phyloP scores from a whole-genome alignment of 2,329 filamentous ascomycete species.

The Neurospora sp. region DNA sequence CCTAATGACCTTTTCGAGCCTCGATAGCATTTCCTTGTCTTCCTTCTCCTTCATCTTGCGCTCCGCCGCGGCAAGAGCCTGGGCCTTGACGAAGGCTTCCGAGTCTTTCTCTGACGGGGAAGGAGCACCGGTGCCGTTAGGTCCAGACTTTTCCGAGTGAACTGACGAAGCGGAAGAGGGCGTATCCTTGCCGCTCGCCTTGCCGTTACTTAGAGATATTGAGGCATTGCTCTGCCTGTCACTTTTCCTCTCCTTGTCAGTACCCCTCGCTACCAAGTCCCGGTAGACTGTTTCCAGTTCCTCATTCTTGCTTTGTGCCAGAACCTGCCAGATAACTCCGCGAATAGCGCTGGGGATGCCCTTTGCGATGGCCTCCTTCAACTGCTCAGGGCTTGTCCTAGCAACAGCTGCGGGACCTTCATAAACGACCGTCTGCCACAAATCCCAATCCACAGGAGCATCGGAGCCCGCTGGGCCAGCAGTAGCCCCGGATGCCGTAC shows the following conservation, averaged over 20 bases:
- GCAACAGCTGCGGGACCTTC: conserved; percentile 85
- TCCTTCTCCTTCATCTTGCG: conserved; percentile 72
- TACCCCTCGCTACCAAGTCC: conserved; percentile 69
- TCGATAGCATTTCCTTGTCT: conserved; percentile 61
- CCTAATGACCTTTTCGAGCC: conserved; percentile 84
- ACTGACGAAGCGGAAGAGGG: conserved; percentile 77
- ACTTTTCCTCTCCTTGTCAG: conserved; percentile 57
- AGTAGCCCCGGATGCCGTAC: conserved; percentile 73
- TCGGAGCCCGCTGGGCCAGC: conserved; percentile 62
- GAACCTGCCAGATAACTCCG: conserved; percentile 97
- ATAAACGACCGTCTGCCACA: conserved; percentile 95
- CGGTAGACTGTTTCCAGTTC: conserved; percentile 81
- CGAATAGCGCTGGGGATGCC: conserved; percentile 92
- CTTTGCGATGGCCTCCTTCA: conserved; percentile 82
- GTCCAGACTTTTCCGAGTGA: conserved; percentile 64
- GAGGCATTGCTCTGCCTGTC: conserved; percentile 43
- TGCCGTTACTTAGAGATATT: conserved; percentile 35
- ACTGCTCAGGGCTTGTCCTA: conserved; percentile 76
- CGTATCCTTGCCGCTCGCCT: conserved; percentile 51
- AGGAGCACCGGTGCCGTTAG: conserved; percentile 45
- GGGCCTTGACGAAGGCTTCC: conserved; percentile 55
- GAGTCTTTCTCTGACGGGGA: conserved; percentile 49
- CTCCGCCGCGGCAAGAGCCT: conserved; percentile 53
- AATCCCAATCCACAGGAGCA: conserved; percentile 88
- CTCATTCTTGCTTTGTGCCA: conserved; percentile 90